A percentile compares a stretch with the other conserved stretches of the same genome.
Evolutionary conservation across 306 rosid genomes (phyloP).

Genomic region (Vigna angularis): DNA sequence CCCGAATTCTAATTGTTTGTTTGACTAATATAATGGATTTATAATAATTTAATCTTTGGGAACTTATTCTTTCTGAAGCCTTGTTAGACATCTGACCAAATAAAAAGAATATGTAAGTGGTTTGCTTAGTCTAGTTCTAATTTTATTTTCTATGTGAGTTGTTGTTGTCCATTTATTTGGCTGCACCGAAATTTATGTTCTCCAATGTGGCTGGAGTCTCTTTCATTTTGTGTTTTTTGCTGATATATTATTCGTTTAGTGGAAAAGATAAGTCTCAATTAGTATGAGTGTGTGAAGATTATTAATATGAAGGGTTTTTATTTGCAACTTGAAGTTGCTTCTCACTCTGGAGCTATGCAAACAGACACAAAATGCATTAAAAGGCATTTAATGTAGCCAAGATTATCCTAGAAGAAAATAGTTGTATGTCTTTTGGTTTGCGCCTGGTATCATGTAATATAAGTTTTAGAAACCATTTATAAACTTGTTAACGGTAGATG

Average conservation of each 20-base stretch:
- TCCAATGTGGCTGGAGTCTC: conserved; percentile 7
- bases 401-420: conserved; percentile 7
- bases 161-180: not conserved
- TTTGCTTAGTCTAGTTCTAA: not conserved
- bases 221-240: conserved; percentile 6
- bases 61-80: not conserved
- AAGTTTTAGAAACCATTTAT: not conserved
- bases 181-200: conserved; percentile 11
- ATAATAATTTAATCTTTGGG: not conserved
- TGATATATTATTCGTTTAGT: not conserved
- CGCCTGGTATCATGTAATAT: not conserved
- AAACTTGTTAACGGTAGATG: not conserved
- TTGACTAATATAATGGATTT: not conserved
- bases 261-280: not conserved
- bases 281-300: not conserved
- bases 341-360: not conserved
- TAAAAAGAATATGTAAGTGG: not conserved
- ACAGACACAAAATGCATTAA: not conserved
- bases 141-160: not conserved
- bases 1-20: not conserved
- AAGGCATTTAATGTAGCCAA: not conserved
- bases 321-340: conserved; percentile 5
- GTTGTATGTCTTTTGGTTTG: not conserved
- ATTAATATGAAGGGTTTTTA: not conserved
- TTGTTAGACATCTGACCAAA: conserved; percentile 19